phyloP scores from a whole-genome alignment of 192 early-diverging fungal species.

The Piromyces finnis region DNA sequence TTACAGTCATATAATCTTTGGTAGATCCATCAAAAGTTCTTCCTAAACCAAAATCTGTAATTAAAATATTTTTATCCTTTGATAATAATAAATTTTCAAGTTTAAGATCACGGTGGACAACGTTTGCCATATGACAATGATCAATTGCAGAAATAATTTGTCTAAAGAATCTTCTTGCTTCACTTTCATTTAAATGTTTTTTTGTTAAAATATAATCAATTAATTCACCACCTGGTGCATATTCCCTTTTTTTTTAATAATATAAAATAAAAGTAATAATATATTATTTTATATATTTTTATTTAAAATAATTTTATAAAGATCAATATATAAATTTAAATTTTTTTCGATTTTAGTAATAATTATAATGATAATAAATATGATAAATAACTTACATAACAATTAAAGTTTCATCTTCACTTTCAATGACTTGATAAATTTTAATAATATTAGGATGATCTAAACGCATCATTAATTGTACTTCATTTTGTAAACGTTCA shows the following conservation, averaged over 20 bases:
- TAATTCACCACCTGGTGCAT: slow-evolving; percentile 37
- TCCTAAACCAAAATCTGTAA: slow-evolving; percentile 44
- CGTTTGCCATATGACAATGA: slow-evolving; percentile 38
- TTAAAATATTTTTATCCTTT: slow-evolving; percentile 22
- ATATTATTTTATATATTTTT: no score
- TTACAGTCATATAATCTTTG: slow-evolving; percentile 32
- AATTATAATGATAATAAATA: no score
- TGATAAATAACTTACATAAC: slow-evolving; percentile 26
- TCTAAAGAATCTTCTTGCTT: slow-evolving; percentile 33
- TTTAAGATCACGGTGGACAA: slow-evolving; percentile 36
- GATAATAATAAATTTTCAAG: slow-evolving; percentile 36
- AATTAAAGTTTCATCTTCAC: slow-evolving; percentile 38
- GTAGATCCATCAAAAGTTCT: slow-evolving; percentile 19
- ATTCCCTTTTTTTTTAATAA: slow-evolving; percentile 20
- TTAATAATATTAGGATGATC: slow-evolving; percentile 44
- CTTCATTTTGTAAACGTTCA: slow-evolving; percentile 22
- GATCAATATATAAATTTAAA: no score
- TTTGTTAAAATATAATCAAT: slow-evolving; percentile 31
- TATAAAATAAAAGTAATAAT: no score
- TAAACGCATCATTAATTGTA: slow-evolving; percentile 37
- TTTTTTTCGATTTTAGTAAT: no score
- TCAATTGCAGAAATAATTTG: slow-evolving; percentile 43
- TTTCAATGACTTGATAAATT: slow-evolving; percentile 39
- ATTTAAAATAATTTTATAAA: no score
- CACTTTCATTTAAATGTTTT: slow-evolving; percentile 22